Evolutionary conservation across 345 rosid species (phyloP), one percentile per base, ranked within the genome.

Genomic region (Physaria fendleri): DNA sequence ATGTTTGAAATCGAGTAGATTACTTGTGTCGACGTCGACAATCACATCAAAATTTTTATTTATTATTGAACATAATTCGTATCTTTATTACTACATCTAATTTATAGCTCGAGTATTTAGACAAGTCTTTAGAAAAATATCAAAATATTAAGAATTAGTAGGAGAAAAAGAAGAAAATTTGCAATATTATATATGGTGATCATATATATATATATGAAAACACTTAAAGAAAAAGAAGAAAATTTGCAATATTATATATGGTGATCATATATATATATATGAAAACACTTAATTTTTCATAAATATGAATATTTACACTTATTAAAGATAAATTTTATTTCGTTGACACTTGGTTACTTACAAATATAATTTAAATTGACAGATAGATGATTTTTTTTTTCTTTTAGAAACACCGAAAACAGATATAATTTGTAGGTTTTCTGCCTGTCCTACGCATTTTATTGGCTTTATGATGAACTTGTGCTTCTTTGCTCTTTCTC

Each of bases 381-480:
- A 34, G 0, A n/a, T n/a, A n/a, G n/a, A 1, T 14, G 13, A 6
- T n/a, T 9, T 35, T 22, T 9, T n/a, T n/a, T n/a, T n/a, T n/a
- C 42, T 24, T 17, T 65, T 65, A 71, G 20, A 22, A 34, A 34
- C 39, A 70, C 11, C 82, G 56, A 77, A 79, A 79, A 76, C 85
- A 82, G 77, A 85, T 72, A 71, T 80, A 85, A 32, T 20, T 62
- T 35, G 46, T 29, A 43, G 78, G 77, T 63, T 42, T 59, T 57
- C 74, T 70, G 8, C 82, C 73, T 21, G 76, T 74, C 17, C 69
- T 49, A 61, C 76, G 49, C 71, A 76, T 76, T 72, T 60, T 65
- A 68, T 69, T 78, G 8, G 74, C 80, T 55, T 76, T 87, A 47
- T 63, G 77, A 61, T 77, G 81, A 47, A 82, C 78, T 27, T 57